phyloP scores from a whole-genome alignment of 306 rosid species.

The Trifolium fragiferum region DNA sequence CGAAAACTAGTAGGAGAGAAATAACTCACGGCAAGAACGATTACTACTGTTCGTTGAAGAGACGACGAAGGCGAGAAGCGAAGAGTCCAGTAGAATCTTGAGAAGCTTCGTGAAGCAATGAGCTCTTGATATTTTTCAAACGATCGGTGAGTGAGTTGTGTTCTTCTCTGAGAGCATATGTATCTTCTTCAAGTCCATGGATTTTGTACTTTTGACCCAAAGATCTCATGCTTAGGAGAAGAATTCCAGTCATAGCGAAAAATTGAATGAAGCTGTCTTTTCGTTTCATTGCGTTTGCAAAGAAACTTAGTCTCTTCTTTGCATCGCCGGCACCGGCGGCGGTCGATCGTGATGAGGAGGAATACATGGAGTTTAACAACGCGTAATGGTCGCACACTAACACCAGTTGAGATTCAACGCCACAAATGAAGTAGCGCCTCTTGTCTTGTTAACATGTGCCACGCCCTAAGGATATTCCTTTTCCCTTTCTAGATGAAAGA shows the following conservation, averaged over 20 bases:
- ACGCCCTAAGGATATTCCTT: too few relatives aligned
- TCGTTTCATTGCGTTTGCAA: slow-evolving; percentile 56
- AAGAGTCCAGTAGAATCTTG: slow-evolving; percentile 70
- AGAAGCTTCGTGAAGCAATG: slow-evolving; percentile 77
- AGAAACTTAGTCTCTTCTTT: slow-evolving; percentile 42
- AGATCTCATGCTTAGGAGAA: slow-evolving; percentile 74
- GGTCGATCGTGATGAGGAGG: slow-evolving; percentile 52
- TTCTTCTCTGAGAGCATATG: slow-evolving; percentile 59
- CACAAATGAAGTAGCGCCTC: neutral
- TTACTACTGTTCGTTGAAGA: slow-evolving; percentile 60
- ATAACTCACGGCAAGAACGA: neutral
- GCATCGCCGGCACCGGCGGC: slow-evolving; percentile 41
- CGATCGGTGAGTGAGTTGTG: slow-evolving; percentile 51
- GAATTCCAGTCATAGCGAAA: slow-evolving; percentile 77
- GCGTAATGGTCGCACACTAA: neutral
- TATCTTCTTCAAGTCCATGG: slow-evolving; percentile 70
- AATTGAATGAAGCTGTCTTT: slow-evolving; percentile 81
- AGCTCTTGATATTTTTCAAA: slow-evolving; percentile 59
- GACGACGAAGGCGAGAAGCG: slow-evolving; percentile 73
- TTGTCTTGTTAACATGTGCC: too few relatives aligned
- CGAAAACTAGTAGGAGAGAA: neutral
- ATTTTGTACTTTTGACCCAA: slow-evolving; percentile 80
- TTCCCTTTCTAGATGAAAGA: too few relatives aligned
- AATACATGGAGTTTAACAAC: slow-evolving; percentile 54
- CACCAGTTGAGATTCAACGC: neutral